These are phyloP conservation scores for Eudorina sp. DNA, from an alignment of 139 green algal genomes.

Conservation along the genomic window DNA sequence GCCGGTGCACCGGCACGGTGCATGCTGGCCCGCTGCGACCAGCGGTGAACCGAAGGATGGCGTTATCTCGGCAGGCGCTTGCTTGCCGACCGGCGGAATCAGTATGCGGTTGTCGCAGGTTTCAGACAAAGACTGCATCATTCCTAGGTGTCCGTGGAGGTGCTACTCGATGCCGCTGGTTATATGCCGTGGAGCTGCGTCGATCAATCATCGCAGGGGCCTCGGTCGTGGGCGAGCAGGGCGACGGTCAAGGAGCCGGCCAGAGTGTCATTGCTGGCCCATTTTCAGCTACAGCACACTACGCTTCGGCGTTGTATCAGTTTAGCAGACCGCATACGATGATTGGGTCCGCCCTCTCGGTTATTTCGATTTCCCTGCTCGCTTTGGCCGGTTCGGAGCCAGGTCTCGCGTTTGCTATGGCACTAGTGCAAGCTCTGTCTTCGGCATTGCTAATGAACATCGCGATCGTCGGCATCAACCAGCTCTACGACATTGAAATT, in stretches of 20 bases:
- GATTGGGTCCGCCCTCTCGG: constrained; percentile 86
- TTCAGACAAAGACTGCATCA: no score
- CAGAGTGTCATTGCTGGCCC: neutral
- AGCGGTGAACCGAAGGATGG: neutral
- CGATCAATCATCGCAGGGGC: neutral
- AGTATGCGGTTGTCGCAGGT: no score
- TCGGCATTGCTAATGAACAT: constrained; percentile 95
- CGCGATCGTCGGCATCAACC: constrained; percentile 93
- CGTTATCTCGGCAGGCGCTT: neutral
- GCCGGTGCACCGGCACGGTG: neutral
- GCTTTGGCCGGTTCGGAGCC: constrained; percentile 65
- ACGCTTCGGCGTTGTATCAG: neutral
- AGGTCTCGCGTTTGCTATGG: neutral
- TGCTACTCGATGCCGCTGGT: no score
- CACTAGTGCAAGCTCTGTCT: constrained; percentile 74
- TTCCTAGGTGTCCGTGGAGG: no score
- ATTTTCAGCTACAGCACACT: neutral
- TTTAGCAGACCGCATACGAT: constrained; percentile 91
- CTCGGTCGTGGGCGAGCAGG: constrained; percentile 10
- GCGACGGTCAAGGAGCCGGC: neutral
- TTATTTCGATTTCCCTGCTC: constrained; percentile 87
- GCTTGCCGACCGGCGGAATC: neutral
- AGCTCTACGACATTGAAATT: constrained; percentile 90
- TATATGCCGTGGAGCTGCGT: no score
- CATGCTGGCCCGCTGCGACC: neutral